Base-by-base conservation (phyloP, 2,329 filamentous ascomycete genomes). In the Simplicillium sp. region DNA sequence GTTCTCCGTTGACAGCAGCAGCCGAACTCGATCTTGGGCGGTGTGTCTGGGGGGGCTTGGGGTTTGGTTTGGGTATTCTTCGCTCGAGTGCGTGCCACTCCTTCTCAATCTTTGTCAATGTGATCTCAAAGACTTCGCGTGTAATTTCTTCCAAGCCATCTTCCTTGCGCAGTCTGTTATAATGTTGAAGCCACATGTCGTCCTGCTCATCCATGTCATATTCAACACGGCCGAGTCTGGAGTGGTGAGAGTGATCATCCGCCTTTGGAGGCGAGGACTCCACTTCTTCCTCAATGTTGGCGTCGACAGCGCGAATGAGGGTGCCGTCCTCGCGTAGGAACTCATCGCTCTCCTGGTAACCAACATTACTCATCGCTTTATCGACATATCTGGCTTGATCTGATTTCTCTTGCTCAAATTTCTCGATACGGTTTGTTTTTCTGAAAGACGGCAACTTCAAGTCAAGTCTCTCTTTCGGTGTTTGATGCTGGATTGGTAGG, bases 171-270 rank as follows among this genome's bases (percentile, higher is more conserved):
- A 84, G 80, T 11, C 69, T 65, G 53, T 98, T 98, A 57, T 90
- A 79, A 32, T 80, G 77, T 51, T 92, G 84, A 18, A 98, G 69
- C 92, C 92, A 98, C 66, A 89, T 87, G 50, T 95, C 88, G 59
- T 98, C 92, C 56, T 98, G 92, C 62, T 98, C 92, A 56, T 98
- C 92, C 92, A 98, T 98, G 60, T 98, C 92, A 59, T 98, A 98
- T 58, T 98, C 92, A 15, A 98, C 92, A 42, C 87, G 81, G 11
- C 87, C 87, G 32, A 94, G 74, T 29, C 58, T 55, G 14, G 68
- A 53, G 37, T 57, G 55, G 18, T 55, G 51, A 36, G 45, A 40
- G 11, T 52, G 49, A 3, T 62, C 61, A 5, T 64, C 61, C 12
- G 45, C 41, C 4, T 50, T 52, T 8, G 46, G 43, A 5, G 47